A percentile compares a stretch with the other conserved stretches of the same genome.
These are phyloP conservation scores for Capronia epimyces DNA, from an alignment of 2,329 filamentous ascomycete species.

Conservation along the genomic window DNA sequence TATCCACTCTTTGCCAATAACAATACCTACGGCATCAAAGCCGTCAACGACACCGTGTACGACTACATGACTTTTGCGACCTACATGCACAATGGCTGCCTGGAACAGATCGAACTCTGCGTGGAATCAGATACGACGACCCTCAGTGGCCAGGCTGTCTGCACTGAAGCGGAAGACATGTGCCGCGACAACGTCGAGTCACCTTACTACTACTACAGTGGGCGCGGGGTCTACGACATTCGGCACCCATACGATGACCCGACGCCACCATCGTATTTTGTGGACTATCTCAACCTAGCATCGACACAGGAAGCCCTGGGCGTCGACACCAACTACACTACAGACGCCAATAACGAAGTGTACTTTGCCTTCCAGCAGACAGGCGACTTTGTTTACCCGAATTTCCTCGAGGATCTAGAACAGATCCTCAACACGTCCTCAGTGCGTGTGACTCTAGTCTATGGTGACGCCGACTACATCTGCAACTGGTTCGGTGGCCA, in stretches of 20 bases:
- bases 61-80: conserved; percentile 55
- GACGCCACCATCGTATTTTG: conserved; percentile 58
- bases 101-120: conserved; percentile 63
- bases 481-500: conserved; percentile 65
- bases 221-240: conserved; percentile 58
- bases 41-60: conserved; percentile 55
- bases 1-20: conserved; percentile 51
- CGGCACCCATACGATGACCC: conserved; percentile 53
- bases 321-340: conserved; percentile 55
- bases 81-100: conserved; percentile 56
- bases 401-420: conserved; percentile 56
- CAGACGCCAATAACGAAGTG: conserved; percentile 38
- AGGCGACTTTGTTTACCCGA: conserved; percentile 59
- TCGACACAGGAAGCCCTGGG: conserved; percentile 55
- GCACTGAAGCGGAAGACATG: conserved; percentile 51
- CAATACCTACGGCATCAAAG: conserved; percentile 52
- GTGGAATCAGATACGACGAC: conserved; percentile 55
- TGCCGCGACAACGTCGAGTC: conserved; percentile 55
- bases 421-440: conserved; percentile 54
- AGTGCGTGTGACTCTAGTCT: conserved; percentile 65
- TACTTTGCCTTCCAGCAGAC: conserved; percentile 49
- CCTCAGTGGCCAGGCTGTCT: conserved; percentile 46
- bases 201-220: conserved; percentile 51
- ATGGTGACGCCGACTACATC: conserved; percentile 57
- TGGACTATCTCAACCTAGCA: conserved; percentile 56